Conservation (phyloP, 345 rosid genomes). For the Sonneratia caseolaris region DNA sequence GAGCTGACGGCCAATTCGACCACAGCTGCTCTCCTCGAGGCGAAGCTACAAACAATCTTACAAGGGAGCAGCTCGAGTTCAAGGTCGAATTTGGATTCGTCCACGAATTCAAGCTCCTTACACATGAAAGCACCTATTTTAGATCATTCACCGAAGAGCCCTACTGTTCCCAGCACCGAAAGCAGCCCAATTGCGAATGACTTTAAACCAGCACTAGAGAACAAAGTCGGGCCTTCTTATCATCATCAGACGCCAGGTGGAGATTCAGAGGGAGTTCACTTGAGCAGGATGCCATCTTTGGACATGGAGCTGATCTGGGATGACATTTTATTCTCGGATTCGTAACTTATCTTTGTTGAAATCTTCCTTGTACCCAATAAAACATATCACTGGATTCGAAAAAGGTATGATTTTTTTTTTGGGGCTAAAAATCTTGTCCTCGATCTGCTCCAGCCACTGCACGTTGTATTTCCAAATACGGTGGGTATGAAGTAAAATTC, state of each 20-base stretch:
- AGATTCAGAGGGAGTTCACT: slow-evolving; percentile 60
- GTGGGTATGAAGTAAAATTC: no score
- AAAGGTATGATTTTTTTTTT: no score
- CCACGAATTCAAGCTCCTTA: neutral
- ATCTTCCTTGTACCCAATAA: neutral
- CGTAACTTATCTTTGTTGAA: slow-evolving; percentile 22
- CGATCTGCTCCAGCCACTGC: no score
- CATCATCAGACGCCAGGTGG: slow-evolving; percentile 7
- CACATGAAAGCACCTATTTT: neutral
- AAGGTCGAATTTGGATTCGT: neutral
- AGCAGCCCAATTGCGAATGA: slow-evolving; percentile 19
- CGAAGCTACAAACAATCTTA: slow-evolving; percentile 56
- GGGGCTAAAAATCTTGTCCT: no score
- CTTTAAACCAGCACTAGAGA: slow-evolving; percentile 26
- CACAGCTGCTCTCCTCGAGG: slow-evolving; percentile 56
- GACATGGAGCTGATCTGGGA: slow-evolving; percentile 99
- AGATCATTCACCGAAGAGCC: neutral
- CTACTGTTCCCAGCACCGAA: neutral
- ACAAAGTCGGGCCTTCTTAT: slow-evolving; percentile 16
- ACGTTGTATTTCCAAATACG: no score
- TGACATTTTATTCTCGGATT: slow-evolving; percentile 58
- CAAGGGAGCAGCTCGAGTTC: slow-evolving; percentile 20
- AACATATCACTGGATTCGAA: no score
- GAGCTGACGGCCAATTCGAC: slow-evolving; percentile 37
- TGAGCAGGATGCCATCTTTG: slow-evolving; percentile 95